phyloP scores from a whole-genome alignment of 2,329 filamentous ascomycete genomes.

The Diaporthe velutina region DNA sequence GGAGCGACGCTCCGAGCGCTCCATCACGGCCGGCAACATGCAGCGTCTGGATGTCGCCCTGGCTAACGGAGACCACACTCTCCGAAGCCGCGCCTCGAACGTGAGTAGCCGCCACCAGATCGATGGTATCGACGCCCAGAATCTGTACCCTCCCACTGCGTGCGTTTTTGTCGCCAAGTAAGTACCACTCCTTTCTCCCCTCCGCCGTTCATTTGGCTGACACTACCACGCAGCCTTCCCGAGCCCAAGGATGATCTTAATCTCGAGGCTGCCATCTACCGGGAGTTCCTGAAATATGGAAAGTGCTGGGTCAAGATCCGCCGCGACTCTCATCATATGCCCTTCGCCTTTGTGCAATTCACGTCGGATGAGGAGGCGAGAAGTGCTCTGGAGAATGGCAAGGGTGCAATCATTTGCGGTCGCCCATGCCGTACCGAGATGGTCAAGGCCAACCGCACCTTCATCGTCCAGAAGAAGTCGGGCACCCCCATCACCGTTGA shows the following conservation, averaged over 20 bases:
- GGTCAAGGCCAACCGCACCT: conserved; percentile 73
- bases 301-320: conserved; percentile 74
- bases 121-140: conserved; percentile 62
- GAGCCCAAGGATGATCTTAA: conserved; percentile 61
- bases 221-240: conserved; percentile 61
- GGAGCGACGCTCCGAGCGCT: conserved; percentile 28
- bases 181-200: conserved; percentile 46
- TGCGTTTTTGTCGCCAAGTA: conserved; percentile 78
- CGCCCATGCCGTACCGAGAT: conserved; percentile 71
- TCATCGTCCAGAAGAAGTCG: conserved; percentile 58
- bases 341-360: conserved; percentile 74
- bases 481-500: conserved; percentile 53
- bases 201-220: conserved; percentile 36
- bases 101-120: conserved; percentile 39
- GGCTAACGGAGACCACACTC: conserved; percentile 25
- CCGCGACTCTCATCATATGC: conserved; percentile 69
- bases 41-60: conserved; percentile 27
- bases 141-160: conserved; percentile 64
- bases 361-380: conserved; percentile 62
- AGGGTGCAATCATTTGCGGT: conserved; percentile 64
- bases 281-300: conserved; percentile 66
- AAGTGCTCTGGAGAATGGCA: conserved; percentile 60
- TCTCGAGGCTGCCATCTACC: conserved; percentile 66
- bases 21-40: conserved; percentile 24
- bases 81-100: conserved; percentile 38